Evolutionary conservation across 345 rosid genomes (phyloP).

Genomic region (Brassica juncea): DNA sequence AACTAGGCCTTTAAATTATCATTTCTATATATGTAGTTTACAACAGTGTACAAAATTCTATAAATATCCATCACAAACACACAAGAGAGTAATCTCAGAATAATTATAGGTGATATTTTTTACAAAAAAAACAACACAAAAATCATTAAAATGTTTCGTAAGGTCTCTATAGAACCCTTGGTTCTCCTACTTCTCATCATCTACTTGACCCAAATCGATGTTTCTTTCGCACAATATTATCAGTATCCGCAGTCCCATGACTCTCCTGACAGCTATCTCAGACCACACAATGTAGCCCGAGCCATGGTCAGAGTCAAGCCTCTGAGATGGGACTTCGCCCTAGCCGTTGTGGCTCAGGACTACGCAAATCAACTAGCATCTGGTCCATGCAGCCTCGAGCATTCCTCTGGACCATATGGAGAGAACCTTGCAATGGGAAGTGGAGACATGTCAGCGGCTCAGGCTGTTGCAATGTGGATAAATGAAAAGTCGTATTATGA

Average conservation of each 20-base stretch:
- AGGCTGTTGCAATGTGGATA: constrained; percentile 60
- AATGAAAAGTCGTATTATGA: constrained; percentile 54
- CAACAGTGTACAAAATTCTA: background rate
- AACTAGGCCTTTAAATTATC: constrained; percentile 26
- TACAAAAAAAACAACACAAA: background rate
- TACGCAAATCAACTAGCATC: constrained; percentile 43
- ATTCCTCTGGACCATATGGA: constrained; percentile 63
- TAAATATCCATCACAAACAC: constrained; percentile 17
- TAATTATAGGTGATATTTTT: background rate
- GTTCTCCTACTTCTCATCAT: constrained; percentile 26
- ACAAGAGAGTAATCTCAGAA: background rate
- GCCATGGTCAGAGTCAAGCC: constrained; percentile 44
- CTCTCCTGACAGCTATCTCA: constrained; percentile 45
- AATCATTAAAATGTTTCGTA: constrained; percentile 15
- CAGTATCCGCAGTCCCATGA: constrained; percentile 40
- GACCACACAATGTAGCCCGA: constrained; percentile 60
- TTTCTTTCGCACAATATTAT: constrained; percentile 28
- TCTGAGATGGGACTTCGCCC: constrained; percentile 48
- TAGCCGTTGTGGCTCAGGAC: constrained; percentile 51
- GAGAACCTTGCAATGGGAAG: constrained; percentile 60
- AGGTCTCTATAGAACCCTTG: constrained; percentile 6
- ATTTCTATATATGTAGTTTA: background rate
- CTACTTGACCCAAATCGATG: constrained; percentile 21
- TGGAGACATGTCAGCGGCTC: constrained; percentile 41
- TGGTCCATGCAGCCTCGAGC: constrained; percentile 49